Base-by-base conservation (phyloP, 768 basidiomycete species). In the Favolaschia claudopus region DNA sequence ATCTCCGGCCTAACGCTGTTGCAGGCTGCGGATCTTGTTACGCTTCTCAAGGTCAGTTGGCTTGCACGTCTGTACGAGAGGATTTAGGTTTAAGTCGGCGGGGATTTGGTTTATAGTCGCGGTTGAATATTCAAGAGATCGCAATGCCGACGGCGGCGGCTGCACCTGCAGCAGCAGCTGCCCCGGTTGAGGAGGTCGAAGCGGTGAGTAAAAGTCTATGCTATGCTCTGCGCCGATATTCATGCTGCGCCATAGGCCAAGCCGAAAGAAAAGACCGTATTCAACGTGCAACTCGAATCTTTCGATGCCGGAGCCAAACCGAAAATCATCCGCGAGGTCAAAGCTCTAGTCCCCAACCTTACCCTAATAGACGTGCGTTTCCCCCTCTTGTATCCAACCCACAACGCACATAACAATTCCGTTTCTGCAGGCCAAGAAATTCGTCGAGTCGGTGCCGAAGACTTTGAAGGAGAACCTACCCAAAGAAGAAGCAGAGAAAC, bases 231-330 rank as follows among this genome's bases (percentile, higher is more conserved):
- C 24, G 47, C 4, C 28, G 17, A n/a, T 51, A 5, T 42, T 44
- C 38, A 17, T 12, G 43, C 10, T 39, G 22, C 34, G 47, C 25
- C 56, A 20, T 62, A 94, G 89, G 94, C 95, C 75, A 97, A 96
- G 71, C 95, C 95, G 45, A 98, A 97, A 79, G 97, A 98, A 81
- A 99, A 99, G 88, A 97, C 95, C 17, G 84, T 96, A 31, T 99
- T 99, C 79, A 96, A 89, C 67, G 91, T 98, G 70, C 95, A 88
- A 76, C 85, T 99, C 37, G 94, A 96, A 72, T 94, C 94, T 43
- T 97, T 99, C 69, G 96, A 97, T 61, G 87, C 95, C 3, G 81
- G 85, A 12, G 82, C 92, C 49, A 99, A 99, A 76, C 92, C 97
- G 27, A 99, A 99, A 81, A 87, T 98, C 69, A 99, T 99, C 71